Base-by-base conservation (phyloP, 352 stramenopile species). In the Globisporangium cylindrosporum region DNA sequence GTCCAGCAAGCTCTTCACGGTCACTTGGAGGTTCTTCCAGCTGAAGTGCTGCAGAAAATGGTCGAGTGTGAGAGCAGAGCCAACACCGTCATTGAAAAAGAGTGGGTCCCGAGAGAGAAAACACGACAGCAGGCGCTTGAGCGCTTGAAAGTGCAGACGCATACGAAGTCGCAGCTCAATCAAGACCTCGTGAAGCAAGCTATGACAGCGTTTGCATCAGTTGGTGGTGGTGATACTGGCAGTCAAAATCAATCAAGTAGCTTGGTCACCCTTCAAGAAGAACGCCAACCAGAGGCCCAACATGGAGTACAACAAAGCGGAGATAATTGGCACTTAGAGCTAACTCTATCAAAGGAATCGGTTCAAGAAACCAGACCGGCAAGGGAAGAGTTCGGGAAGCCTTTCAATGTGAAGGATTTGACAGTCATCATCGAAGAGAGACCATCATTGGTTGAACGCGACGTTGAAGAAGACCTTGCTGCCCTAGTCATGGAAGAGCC, bases 51-150 rank as follows among this genome's bases (percentile, higher is more conserved):
- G 48, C 67, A 80, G 53, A 75, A 69, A 27, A 93, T 93, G 81
- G 61, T 90, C 25, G 67, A 78, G 0, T 78, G 77, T 27, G 84
- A 93, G 63, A 76, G 75, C 29, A 24, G 43, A 4, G 80, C 82
- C 10, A 90, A 85, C 38, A 14, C 34, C 5, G 36, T 82, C 24
- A 90, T 93, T 46, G 73, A 76, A 54, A 78, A 68, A 9, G 73
- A 91, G 62, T 93, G 84, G 84, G 64, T 80, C 12, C 80, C 81
- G 14, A 73, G 81, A 69, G 81, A 93, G 66, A 80, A 78, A 51
- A 74, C 73, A 22, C 73, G 80, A 0, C 76, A 81, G 29, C 49
- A 85, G 34, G 78, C 80, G 22, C 57, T 90, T 38, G 75, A 88
- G 7, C 60, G 64, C 0, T 72, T 89, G 25, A 83, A 80, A 62